phyloP scores from a whole-genome alignment of 2,329 filamentous ascomycete species.

The Ophiostoma himal-ulmi region DNA sequence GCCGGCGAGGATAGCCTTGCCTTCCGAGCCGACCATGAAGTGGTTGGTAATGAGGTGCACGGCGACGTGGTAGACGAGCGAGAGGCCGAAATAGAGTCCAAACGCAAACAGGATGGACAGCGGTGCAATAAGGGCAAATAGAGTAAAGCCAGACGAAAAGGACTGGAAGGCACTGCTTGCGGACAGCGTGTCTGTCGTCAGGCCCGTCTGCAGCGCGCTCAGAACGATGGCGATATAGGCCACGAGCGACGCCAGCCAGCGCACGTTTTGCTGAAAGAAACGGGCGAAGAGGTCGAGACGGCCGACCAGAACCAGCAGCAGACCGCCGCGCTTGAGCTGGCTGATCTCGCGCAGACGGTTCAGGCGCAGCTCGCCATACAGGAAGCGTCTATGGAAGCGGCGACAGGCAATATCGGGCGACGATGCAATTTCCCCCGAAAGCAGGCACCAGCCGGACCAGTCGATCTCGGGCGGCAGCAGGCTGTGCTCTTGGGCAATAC shows the following conservation, averaged over 20 bases:
- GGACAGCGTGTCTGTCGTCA: conserved; percentile 35
- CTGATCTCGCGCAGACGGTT: conserved; percentile 38
- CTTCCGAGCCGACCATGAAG: conserved; percentile 4
- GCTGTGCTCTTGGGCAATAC: conserved; percentile 33
- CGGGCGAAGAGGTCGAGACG: conserved; percentile 34
- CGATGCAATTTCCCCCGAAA: conserved; percentile 32
- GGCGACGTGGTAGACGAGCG: conserved; percentile 23
- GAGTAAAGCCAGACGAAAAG: conserved; percentile 43
- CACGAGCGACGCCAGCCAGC: conserved; percentile 36
- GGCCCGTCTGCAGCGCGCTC: conserved; percentile 46
- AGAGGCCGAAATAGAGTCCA: conserved; percentile 24
- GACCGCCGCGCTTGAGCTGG: conserved; percentile 29
- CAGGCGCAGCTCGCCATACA: conserved; percentile 40
- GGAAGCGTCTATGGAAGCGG: conserved; percentile 35
- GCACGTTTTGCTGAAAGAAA: conserved; percentile 41
- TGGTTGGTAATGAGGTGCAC: conserved; percentile 24
- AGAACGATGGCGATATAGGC: conserved; percentile 43
- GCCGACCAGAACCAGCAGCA: conserved; percentile 27
- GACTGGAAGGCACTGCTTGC: conserved; percentile 38
- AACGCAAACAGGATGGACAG: conserved; percentile 28
- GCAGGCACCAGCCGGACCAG: conserved; percentile 38
- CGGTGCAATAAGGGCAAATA: conserved; percentile 43
- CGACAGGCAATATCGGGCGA: conserved; percentile 30
- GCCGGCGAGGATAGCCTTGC: conserved; percentile 11
- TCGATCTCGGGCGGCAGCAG: conserved; percentile 35